Base-by-base conservation (phyloP, 352 stramenopile species). In the Globisporangium barbulae region DNA sequence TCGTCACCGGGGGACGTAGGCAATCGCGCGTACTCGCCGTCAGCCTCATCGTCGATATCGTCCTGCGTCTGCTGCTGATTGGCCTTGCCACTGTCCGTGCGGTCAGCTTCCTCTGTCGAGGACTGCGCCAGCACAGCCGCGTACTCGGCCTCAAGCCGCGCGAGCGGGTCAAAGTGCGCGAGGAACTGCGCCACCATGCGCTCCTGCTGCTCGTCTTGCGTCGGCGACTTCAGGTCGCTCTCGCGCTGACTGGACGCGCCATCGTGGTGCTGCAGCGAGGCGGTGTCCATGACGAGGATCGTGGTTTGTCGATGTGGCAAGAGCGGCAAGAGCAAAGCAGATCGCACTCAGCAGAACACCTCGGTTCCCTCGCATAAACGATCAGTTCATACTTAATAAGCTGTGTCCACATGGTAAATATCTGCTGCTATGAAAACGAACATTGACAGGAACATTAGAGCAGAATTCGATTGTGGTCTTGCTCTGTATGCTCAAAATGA, bases 121-220 rank as follows among this genome's bases (percentile, higher is more conserved):
- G 64, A 70, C 62, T 88, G 79, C 25, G 78, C 78, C 45, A 91
- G 15, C 8, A 89, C 76, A 8, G 74, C 73, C 19, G 74, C 78
- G 61, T 91, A 91, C 61, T 91, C 82, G 53, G 75, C 78, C 21
- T 91, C 82, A 1, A 91, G 70, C 61, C 63, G 53, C 47, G 68
- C 76, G 2, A 91, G 73, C 58, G 76, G 79, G 63, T 91, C 81
- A 44, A 77, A 72, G 22, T 59, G 55, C 22, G 64, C 63, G 37
- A 69, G 22, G 44, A 76, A 76, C 30, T 67, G 64, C 31, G 76
- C 70, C 69, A 84, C 72, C 21, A 45, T 28, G 9, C 33, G 12
- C 22, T n/a, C 22, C 0, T n/a, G 47, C 13, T 15, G 47, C 22
- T 39, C 28, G 15, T 55, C 49, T 44, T 37, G 39, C 17, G 28